phyloP scores from a whole-genome alignment of 805 yeast genomes.

The Metschnikowia lachancei region DNA sequence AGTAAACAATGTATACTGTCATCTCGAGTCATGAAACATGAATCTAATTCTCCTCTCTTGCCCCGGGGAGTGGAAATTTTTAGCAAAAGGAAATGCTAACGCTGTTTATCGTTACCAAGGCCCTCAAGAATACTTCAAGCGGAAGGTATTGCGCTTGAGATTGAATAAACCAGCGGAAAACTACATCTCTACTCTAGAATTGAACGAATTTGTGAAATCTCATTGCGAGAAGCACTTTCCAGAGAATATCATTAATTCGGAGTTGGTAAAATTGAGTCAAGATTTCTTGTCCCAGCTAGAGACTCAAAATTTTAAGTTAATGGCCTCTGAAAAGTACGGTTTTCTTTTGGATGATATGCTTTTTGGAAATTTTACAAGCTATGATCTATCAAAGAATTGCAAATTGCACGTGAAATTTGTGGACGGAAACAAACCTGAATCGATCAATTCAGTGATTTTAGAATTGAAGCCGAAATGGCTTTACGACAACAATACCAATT shows the following conservation, averaged over 20 bases:
- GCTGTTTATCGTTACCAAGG: constrained; percentile 45
- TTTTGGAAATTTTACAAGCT: constrained; percentile 29
- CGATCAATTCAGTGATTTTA: constrained; percentile 8
- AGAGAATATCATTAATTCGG: constrained; percentile 31
- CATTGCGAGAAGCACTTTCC: constrained; percentile 33
- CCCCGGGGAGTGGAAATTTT: constrained; percentile 41
- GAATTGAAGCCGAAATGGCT: constrained; percentile 24
- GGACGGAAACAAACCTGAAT: neutral
- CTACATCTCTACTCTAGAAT: constrained; percentile 39
- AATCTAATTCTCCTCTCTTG: neutral
- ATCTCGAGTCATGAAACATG: neutral
- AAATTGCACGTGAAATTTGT: constrained; percentile 25
- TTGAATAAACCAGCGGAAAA: constrained; percentile 34
- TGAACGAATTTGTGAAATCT: constrained; percentile 40
- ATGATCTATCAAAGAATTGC: constrained; percentile 35
- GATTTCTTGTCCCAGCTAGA: constrained; percentile 32
- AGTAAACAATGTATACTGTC: no score
- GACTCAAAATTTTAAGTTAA: constrained; percentile 26
- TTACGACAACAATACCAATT: constrained; percentile 14
- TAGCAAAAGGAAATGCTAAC: constrained; percentile 51
- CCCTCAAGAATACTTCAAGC: constrained; percentile 26
- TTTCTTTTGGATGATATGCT: constrained; percentile 43
- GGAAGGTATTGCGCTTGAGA: constrained; percentile 40
- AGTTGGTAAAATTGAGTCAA: constrained; percentile 30
- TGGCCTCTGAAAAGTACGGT: constrained; percentile 43